Conservation (phyloP, 73 alveolate species). For the Urostyla sp. region DNA sequence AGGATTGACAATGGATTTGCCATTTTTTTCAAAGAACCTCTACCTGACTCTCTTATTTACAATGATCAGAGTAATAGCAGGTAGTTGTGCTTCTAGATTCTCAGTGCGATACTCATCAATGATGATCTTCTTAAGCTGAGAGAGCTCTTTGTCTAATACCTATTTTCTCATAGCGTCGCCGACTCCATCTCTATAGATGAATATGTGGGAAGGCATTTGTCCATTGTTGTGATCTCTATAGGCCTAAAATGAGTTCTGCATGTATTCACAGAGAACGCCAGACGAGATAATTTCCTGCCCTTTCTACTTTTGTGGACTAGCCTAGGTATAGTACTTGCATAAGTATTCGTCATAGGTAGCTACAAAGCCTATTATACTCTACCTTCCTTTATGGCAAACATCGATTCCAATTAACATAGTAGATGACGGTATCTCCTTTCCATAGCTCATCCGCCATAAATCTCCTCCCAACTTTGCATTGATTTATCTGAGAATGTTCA, state of each 20-base stretch:
- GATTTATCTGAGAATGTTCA: constrained; percentile 61
- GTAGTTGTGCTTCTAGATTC: constrained; percentile 8
- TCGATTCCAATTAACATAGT: constrained; percentile 73
- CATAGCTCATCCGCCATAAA: constrained; percentile 56
- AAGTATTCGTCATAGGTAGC: constrained; percentile 54
- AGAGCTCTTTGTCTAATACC: constrained; percentile 50
- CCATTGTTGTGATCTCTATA: constrained; percentile 45
- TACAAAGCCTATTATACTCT: constrained; percentile 57
- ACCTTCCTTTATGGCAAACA: constrained; percentile 62
- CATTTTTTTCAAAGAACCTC: constrained; percentile 66
- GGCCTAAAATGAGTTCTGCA: constrained; percentile 31
- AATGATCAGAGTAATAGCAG: constrained; percentile 70
- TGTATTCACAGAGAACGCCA: constrained; percentile 22
- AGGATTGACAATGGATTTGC: constrained; percentile 52
- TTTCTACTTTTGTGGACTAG: constrained; percentile 43
- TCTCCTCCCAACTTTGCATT: constrained; percentile 68
- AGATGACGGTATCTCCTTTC: constrained; percentile 42
- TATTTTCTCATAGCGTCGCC: constrained; percentile 59
- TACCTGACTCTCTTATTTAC: constrained; percentile 74
- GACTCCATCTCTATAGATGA: constrained; percentile 71
- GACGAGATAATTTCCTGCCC: constrained; percentile 44
- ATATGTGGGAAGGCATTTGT: constrained; percentile 53
- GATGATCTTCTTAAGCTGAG: constrained; percentile 47
- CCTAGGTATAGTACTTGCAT: constrained; percentile 49
- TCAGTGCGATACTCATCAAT: constrained; percentile 24